A percentile compares a stretch with the other conserved stretches of the same genome.
Conservation (phyloP, 2,329 filamentous ascomycete species). For the Polytolypa hystricis region DNA sequence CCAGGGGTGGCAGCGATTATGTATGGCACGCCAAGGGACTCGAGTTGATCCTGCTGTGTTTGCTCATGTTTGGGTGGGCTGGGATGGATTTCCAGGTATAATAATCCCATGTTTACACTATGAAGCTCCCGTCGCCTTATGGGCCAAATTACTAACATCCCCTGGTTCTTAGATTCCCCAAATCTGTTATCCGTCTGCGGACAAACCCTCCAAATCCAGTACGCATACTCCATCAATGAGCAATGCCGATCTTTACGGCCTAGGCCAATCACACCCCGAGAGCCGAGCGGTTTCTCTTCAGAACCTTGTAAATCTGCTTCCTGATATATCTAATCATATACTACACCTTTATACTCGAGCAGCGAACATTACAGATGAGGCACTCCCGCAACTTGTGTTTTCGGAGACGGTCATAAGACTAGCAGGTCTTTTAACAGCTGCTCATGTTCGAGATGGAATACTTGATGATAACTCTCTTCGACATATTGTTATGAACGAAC, state of each 20-base stretch:
- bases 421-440: constrained; percentile 41
- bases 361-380: constrained; percentile 41
- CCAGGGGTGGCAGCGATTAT: constrained; percentile 74
- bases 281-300: constrained; percentile 35
- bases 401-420: constrained; percentile 48
- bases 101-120: not conserved
- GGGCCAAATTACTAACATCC: constrained; percentile 1
- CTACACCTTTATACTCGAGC: constrained; percentile 45
- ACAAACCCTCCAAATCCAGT: constrained; percentile 37
- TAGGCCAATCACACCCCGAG: constrained; percentile 37
- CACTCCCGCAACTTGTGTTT: constrained; percentile 42
- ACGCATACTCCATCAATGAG: constrained; percentile 29
- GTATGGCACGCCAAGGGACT: constrained; percentile 96
- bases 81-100: constrained; percentile 59
- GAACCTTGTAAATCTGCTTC: constrained; percentile 42
- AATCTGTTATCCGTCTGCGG: constrained; percentile 40
- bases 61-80: constrained; percentile 75
- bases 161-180: constrained; percentile 37
- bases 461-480: constrained; percentile 42
- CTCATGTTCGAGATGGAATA: constrained; percentile 40
- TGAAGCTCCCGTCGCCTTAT: not conserved
- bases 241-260: constrained; percentile 25
- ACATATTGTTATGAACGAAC: constrained; percentile 47
- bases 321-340: constrained; percentile 47
- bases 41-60: constrained; percentile 71